Evolutionary conservation across 108 stramenopile genomes (phyloP), one percentile per base, ranked within the genome.

Genomic region (Nitzschia sp.): DNA sequence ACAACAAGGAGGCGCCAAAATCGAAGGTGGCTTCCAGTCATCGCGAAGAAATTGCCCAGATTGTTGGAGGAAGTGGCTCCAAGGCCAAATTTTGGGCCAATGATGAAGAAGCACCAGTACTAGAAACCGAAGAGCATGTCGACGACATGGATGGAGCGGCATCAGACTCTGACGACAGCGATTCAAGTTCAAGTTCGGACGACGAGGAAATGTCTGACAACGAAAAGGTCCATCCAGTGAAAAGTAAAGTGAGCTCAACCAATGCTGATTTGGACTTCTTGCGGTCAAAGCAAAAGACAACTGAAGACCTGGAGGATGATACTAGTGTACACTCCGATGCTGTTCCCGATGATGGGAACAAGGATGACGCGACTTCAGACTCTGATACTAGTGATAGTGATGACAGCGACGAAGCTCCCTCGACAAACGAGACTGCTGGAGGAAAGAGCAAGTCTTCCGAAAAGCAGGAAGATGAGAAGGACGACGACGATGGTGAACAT

Each of bases 71-170:
- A 8, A 44, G 40, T 5, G 67, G 65, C 8, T 67, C 73, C 25
- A 88, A 89, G 51, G 72, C 83, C 2, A 89, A 89, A 53, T 90
- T 92, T 62, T 92, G 90, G 94, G 80, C 87, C 10, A 92, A 95
- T 58, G 90, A 95, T 71, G 88, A 85, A 72, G 90, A 53, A 6
- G 70, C 51, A 57, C 70, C 57, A 24, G 52, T 55, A 12, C 34
- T 29, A 15, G 48, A 48, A 37, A 58, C 15, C 14, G 43, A 15
- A 19, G 6, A 14, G 8, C 20, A 46, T 43, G 14, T 42, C 51
- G 12, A 41, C 34, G 26, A 69, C 38, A 62, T 73, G 56, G 59
- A 68, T 48, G 51, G 67, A 19, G 72, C 44, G 63, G 60, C 58
- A 53, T 51, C 42, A 46, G 73, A 76, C 39, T 62, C 29, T 14